Base-by-base conservation (phyloP, 1,284 basidiomycete species). In the Gomphus bonarii region DNA sequence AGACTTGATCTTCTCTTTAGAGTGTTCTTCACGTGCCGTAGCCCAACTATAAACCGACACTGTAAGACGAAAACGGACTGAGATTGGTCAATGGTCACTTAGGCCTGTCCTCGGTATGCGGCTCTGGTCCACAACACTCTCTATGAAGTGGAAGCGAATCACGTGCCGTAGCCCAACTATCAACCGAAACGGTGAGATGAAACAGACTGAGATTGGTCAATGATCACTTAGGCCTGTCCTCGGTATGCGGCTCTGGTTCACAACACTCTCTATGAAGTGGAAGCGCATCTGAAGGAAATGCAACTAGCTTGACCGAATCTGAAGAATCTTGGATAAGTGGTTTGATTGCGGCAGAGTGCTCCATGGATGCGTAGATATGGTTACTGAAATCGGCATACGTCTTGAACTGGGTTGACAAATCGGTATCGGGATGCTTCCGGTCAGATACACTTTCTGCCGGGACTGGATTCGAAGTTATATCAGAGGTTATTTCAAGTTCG, bases 81-180 rank as follows among this genome's bases (percentile, higher is more conserved):
- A 38, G 36, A 38, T 38, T 38, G 36, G 14, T 30, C 48, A 35
- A 25, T 33, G 18, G 11, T 22, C 48, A 56, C 54, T 56, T 56
- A 2, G 54, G 54, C n/a, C 46, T 46, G 22, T 50, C 35, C 3
- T 5, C 10, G 30, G 9, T 49, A 44, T 49, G 54, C n/a, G 18
- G 18, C 16, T 48, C 30, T 49, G 52, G 11, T 31, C 28, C 35
- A 14, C 22, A 28, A 25, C 1, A 31, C 28, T 33, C 22, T n/a
- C 10, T 16, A 16, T 14, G 30, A 25, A 10, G 50, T 8, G 33
- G 6, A 20, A 14, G 20, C 9, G n/a, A n/a, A n/a, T n/a, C n/a
- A n/a, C n/a, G n/a, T n/a, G n/a, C n/a, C n/a, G n/a, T n/a, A 6
- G 54, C 54, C 54, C 54, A 55, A 31, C 54, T 55, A 48, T 22